These are phyloP conservation scores for Didymella keratinophila DNA, from an alignment of 2,329 filamentous ascomycete species.

Conservation along the genomic window DNA sequence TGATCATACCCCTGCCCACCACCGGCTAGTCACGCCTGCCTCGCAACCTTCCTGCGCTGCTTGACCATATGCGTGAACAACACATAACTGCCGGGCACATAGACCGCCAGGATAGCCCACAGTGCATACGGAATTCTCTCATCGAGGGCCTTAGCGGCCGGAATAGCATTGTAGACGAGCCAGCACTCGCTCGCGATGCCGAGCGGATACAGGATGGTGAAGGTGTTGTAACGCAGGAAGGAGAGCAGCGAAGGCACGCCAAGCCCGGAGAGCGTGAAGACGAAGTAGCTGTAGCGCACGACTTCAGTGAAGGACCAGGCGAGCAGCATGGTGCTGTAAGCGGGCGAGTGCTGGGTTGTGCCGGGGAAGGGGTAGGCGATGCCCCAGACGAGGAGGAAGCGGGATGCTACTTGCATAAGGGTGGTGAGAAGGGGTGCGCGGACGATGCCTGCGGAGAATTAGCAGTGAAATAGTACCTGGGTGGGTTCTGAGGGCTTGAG, in stretches of 20 bases:
- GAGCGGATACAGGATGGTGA: constrained; percentile 90
- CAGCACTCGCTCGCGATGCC: constrained; percentile 82
- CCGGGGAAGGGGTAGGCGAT: constrained; percentile 77
- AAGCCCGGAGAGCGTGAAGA: constrained; percentile 67
- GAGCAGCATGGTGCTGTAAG: constrained; percentile 79
- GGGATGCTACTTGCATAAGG: constrained; percentile 85
- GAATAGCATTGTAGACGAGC: constrained; percentile 76
- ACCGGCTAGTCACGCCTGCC: constrained; percentile 21
- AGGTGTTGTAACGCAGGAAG: constrained; percentile 87
- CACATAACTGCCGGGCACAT: constrained; percentile 82
- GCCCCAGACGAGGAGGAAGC: constrained; percentile 88
- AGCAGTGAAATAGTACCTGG: no score
- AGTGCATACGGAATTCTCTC: constrained; percentile 66
- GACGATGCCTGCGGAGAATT: constrained; percentile 70
- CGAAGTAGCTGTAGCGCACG: constrained; percentile 92
- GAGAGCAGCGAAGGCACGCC: constrained; percentile 72
- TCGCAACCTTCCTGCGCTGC: constrained; percentile 81
- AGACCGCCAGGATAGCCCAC: constrained; percentile 72
- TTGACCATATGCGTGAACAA: constrained; percentile 95
- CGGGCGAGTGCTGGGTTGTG: constrained; percentile 64
- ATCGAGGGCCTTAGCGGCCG: constrained; percentile 63
- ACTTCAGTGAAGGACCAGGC: constrained; percentile 94
- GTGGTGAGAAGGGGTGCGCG: constrained; percentile 87
- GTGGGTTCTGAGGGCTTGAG: no score
- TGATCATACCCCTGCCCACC: constrained; percentile 11